Base-by-base conservation (phyloP, 768 basidiomycete genomes). In the Rhizopogon rudus region DNA sequence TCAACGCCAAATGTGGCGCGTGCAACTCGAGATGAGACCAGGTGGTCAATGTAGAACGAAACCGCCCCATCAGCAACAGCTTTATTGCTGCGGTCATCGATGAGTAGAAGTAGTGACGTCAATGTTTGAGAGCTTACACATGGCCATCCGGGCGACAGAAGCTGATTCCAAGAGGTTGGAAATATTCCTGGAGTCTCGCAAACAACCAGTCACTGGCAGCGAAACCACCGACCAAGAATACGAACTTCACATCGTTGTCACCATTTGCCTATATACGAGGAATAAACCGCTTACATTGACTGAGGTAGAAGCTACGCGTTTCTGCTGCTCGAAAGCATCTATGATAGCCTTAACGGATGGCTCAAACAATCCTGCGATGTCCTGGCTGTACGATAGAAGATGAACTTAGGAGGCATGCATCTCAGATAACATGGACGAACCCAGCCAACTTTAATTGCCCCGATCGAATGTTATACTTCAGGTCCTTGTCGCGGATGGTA, bases 221-320 rank as follows among this genome's bases (percentile, higher is more conserved):
- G 56, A 80, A 81, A 0, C 80, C 79, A 2, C 81, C 80, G 1
- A 82, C 79, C 2, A 84, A 71, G 41, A 81, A 74, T n/a, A 76
- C 71, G 14, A 70, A 54, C 72, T 71, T 29, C 5, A 16, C 3
- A 0, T 6, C 17, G 5, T 9, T 51, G 10, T 13, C 7, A 52
- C 7, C 1, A 14, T 25, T 13, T 2, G 6, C 10, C 37, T 25
- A 20, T 31, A 40, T 28, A 28, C 2, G 6, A 17, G 22, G 35
- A 37, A 35, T 5, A n/a, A 35, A 14, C 55, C 20, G 60, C 66
- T 54, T 60, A 68, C 75, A 39, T 59, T 56, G 41, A 77, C 67
- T 3, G 54, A 46, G n/a, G 62, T 53, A 10, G 20, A 40, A 0
- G 65, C 61, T 8, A 58, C 67, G 6, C 55, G 56, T 12, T 54